Base-by-base conservation (phyloP, 768 basidiomycete species). In the Mycena latifolia region DNA sequence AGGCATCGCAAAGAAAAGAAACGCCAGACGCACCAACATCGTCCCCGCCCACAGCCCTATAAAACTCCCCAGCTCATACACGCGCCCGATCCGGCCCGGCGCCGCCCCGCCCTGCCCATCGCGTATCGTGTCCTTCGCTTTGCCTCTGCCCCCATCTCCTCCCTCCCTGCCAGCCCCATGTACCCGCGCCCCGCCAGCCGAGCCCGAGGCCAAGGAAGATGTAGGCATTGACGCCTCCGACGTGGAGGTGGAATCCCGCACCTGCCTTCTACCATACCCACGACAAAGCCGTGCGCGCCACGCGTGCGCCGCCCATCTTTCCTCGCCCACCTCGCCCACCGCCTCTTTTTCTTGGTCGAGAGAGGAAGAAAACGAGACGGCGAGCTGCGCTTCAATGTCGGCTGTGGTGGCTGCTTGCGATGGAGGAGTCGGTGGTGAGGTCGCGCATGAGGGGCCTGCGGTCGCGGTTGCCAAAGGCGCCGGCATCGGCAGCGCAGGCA, bases 11-110 rank as follows among this genome's bases (percentile, higher is more conserved):
- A 39, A 39, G 37, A 18, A 39, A 39, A 55, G 9, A 41, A 20
- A 20, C n/a, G 43, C n/a, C n/a, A n/a, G n/a, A 57, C 63, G 10
- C 45, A 65, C 63, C 82, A 84, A 66, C 76, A 85, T 78, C 11
- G 81, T 77, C 17, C 86, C 86, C 60, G 83, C 77, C 82, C 83
- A 87, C 20, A 83, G 75, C 14, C 86, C 86, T 45, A 68, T 72
- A 50, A 88, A 74, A 12, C 78, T 69, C 25, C 86, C 86, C 11
- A 77, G 79, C 5, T 77, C 78, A 71, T 86, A 85, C 18, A 69
- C 67, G 11, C 59, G 62, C 35, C 56, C 61, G 18, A 66, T 61
- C 6, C 59, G 59, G 1, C 65, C 65, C 27, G 65, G 53, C 53
- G 31, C 29, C 25, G 64, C 55, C 18, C 57, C 57, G 22, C 47